Evolutionary conservation across 2,329 filamentous ascomycete genomes (phyloP), one percentile per base, ranked within the genome.

Genomic region (Dactylonectria macrodidyma): DNA sequence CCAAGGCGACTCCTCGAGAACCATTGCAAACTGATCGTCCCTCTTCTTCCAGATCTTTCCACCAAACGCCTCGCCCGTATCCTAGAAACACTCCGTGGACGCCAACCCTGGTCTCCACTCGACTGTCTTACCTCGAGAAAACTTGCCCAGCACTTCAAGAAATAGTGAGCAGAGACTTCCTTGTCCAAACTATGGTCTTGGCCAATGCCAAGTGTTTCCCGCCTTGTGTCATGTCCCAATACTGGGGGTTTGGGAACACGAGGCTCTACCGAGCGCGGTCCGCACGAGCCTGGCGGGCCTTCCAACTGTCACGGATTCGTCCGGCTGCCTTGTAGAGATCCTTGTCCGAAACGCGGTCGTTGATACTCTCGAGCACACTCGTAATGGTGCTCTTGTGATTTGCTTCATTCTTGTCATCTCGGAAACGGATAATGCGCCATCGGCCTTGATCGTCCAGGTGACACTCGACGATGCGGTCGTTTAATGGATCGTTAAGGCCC

Each of bases 401-500:
- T 0, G 93, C 95, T 73, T 97, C 92, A 33, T 86, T 85, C 83
- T 99, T 99, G 81, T 99, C 96, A 76, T 98, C 95, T 59, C 96
- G 89, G 81, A 98, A 95, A 34, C 95, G 91, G 74, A 96, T 92
- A 79, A 94, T 93, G 65, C 95, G 90, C 96, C 96, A 99, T 24
- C 91, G 85, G 19, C 89, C 89, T 65, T 91, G 81, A 2, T 89
- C 85, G 77, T 97, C 94, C 81, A 94, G 90, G 77, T 90, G 94
- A 79, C 95, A 98, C 82, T 99, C 96, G 62, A 98, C 92, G 67
- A 99, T 93, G 59, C 93, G 88, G 70, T 95, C 92, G 77, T 97
- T 90, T n/a, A 98, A 85, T 16, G 93, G 92, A 73, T 95, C 89
- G 38, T 88, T 84, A 59, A 95, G 83, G 2, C 82, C 80, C 81